Evolutionary conservation across 768 basidiomycete genomes (phyloP), one percentile per base, ranked within the genome.

Genomic region (Leucosporidium yakuticum): DNA sequence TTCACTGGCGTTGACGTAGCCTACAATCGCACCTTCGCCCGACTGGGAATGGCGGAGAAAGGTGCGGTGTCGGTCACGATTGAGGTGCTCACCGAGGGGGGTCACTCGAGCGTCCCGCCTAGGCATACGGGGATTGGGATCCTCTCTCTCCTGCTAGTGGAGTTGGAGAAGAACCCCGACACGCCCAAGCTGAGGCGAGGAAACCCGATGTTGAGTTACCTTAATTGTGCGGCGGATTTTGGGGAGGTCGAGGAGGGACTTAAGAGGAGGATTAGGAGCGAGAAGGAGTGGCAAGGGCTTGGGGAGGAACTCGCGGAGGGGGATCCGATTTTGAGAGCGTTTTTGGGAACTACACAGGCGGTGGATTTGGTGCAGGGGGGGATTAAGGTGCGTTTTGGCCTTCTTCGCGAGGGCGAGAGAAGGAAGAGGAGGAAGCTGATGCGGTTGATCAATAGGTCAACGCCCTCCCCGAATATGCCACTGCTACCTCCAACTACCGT

Each of bases 61-160:
- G 91, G 91, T 15, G 85, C 82, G 64, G 54, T 87, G 14, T 82
- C 89, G 74, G 83, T 86, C 23, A 80, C 78, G 20, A 80, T 91
- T n/a, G 83, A 86, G 64, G 85, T 93, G 12, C 79, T 82, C 20
- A 81, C 87, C 0, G 81, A 86, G 0, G 91, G 92, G 8, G 92
- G 92, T 0, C 93, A 94, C 78, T 92, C 91, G 0, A 89, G 87
- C 73, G 80, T 91, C 20, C 93, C 93, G 21, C 90, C 89, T 21
- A 74, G 79, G 4, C 91, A 96, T 72, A 95, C 91, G 4, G 77
- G 72, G 34, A 91, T 95, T 65, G 91, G 92, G 15, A 87, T 91
- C 62, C 84, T 94, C 51, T 82, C 91, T 5, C 80, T 84, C 2
- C 77, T 90, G 17, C 81, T 95, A 32, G 85, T 86, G 9, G 80